Percentiles rank a stretch among this genome's conserved stretches.
Evolutionary conservation across 257 asterid species (phyloP).

Genomic region (Penstemon newberryi): DNA sequence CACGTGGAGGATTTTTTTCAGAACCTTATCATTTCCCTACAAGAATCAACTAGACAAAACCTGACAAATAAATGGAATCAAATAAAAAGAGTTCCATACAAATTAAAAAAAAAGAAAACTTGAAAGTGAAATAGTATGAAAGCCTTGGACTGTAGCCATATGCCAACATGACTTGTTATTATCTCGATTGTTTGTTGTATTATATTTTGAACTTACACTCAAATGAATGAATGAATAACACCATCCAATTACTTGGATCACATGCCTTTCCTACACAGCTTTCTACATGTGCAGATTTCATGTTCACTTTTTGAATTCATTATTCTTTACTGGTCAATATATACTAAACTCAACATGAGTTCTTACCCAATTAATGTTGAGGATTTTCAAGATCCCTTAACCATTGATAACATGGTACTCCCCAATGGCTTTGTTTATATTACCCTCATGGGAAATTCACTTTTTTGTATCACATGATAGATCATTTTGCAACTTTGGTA

Average conservation of each 20-base stretch:
- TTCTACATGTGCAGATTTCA: not conserved
- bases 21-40: not conserved
- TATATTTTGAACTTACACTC: slow-evolving; percentile 25
- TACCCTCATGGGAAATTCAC: no score
- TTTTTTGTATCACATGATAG: no score
- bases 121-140: slow-evolving; percentile 25
- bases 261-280: slow-evolving; percentile 21
- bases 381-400: not conserved
- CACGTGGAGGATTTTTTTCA: not conserved
- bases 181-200: slow-evolving; percentile 24
- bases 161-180: slow-evolving; percentile 26
- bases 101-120: slow-evolving; percentile 22
- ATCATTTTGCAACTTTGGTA: no score
- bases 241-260: slow-evolving; percentile 37
- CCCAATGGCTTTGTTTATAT: no score
- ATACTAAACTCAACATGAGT: slow-evolving; percentile 2
- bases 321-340: slow-evolving; percentile 1
- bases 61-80: slow-evolving; percentile 16
- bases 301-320: slow-evolving; percentile 1
- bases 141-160: slow-evolving; percentile 4
- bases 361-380: not conserved
- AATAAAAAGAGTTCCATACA: slow-evolving; percentile 11
- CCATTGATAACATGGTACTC: no score
- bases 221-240: not conserved
- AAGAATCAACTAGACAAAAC: not conserved